Evolutionary conservation across 352 stramenopile species (phyloP).

Genomic region (Phytophthora macrochlamydospora): DNA sequence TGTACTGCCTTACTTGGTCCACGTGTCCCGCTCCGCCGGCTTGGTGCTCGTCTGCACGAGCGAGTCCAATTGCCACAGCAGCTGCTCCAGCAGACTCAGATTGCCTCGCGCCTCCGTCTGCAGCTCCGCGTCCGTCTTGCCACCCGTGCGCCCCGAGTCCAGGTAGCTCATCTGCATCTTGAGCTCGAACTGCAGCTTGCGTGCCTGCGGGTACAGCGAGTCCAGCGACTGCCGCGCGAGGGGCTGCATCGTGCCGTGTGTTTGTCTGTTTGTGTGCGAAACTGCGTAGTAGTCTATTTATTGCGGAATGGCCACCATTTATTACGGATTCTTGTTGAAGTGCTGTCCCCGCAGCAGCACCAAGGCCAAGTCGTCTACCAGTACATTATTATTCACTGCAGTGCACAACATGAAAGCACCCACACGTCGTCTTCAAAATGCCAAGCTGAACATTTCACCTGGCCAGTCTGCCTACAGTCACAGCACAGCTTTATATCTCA

Average conservation of each 20-base stretch:
- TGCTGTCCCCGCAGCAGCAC: no score
- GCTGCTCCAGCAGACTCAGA: conserved; percentile 70
- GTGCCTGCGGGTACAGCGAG: conserved; percentile 79
- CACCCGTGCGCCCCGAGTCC: conserved; percentile 61
- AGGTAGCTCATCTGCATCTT: conserved; percentile 91
- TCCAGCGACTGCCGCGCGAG: conserved; percentile 48
- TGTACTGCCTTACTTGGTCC: conserved; percentile 49
- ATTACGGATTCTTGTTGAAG: no score
- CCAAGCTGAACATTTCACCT: no score
- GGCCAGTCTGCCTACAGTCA: no score
- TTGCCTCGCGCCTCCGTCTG: conserved; percentile 75
- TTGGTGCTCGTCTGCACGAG: conserved; percentile 67
- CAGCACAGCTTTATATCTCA: conserved; percentile 11
- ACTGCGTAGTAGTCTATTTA: no score
- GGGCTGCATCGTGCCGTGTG: no score
- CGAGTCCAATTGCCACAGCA: conserved; percentile 86
- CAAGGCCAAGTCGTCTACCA: no score
- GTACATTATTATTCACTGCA: no score
- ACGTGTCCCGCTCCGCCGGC: conserved; percentile 68
- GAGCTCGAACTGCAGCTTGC: conserved; percentile 88
- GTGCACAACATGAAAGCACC: no score
- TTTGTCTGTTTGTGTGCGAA: no score
- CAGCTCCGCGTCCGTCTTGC: conserved; percentile 59
- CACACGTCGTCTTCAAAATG: no score
- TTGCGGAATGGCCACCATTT: no score